Evolutionary conservation across 148 eudicot species (phyloP), one percentile per base, ranked within the genome.

Genomic region (Beta vulgaris): DNA sequence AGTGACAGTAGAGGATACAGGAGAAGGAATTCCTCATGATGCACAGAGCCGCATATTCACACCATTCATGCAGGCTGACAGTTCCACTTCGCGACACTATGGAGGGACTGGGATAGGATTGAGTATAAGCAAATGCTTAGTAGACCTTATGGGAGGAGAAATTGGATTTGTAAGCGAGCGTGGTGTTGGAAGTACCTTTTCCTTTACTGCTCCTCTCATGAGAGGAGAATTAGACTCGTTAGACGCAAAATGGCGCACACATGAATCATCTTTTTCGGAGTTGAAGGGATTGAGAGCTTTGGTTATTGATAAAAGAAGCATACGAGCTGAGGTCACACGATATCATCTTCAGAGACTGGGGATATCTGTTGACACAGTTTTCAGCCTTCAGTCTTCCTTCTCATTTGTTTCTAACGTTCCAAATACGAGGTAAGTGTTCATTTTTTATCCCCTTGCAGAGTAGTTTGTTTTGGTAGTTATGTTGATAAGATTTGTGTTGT

Each of bases 51-150:
- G 89, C 42, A 89, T 95, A 63, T 95, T 95, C 82, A 90, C 74
- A 59, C 97, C 97, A 29, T 95, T 95, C 75, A 91, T 95, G 99
- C 99, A 95, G 80, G 99, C 91, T n/a, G 99, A 89, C 78, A 89
- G 94, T 79, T 92, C 98, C 42, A 95, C 94, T 40, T 92, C 97
- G 12, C 83, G 99, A 23, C 89, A 81, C n/a, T 85, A 95, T 78
- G 99, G 99, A 64, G 97, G 98, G n/a, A 95, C 97, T 11, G 97
- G 98, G 44, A 95, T 95, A 42, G 98, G 98, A 28, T 79, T 95
- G 83, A 95, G 98, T 82, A 95, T 95, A 58, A 89, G 96, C 84
- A 89, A 92, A 73, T 76, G 94, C 44, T 78, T 95, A 67, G 99
- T 95, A 59, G 90, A 84, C 62, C 96, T 89, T 54, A 95, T 95